Evolutionary conservation across 192 early-diverging fungal genomes (phyloP), one percentile per base, ranked within the genome.

Genomic region (Rhizoclosmatium globosum): DNA sequence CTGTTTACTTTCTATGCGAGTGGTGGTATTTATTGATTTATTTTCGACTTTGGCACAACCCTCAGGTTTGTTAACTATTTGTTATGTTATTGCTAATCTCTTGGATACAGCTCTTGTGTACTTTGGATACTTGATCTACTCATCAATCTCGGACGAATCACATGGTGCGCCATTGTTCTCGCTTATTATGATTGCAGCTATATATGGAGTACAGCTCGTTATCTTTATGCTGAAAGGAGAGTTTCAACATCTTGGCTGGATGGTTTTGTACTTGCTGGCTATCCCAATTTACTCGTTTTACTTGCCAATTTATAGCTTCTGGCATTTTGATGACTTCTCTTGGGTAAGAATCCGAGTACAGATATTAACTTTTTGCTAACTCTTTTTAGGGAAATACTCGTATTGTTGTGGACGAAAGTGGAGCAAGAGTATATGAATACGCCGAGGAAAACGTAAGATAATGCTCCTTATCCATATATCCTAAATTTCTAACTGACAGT

Each of bases 1-100:
- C 1, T 99, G 98, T 85, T 98, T 96, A 77, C 93, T 98, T 81
- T 96, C 95, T 56, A 99, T 91, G 90, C 95, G 96, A 82, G 86
- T 87, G 6, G 17, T 62, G 6, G 70, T 92, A 94, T 82, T 87
- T 96, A 38, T 71, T n/a, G 69, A 71, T 56, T 56, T 71, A 48
- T 71, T 71, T 71, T 71, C 69, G 21, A 71, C 69, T 17, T 39
- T 71, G 46, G 69, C 69, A 7, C 69, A 71, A 46, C 69, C 69
- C 13, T 71, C 69, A 9, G 69, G 69, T 71, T 38, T 15, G 69
- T 71, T 53, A 4, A 44, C 11, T 7, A 44, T 56, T 71, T 53
- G 19, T 71, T 15, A 3, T 21, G 21, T 31, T 71, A 50, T 13
- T 13, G 46, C 2, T 38, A 0, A 71, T 95, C 85, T 95, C 17